A percentile compares a stretch with the other conserved stretches of the same genome.
phyloP scores from a whole-genome alignment of 2,329 filamentous ascomycete genomes.

The Diaporthe caulivora region DNA sequence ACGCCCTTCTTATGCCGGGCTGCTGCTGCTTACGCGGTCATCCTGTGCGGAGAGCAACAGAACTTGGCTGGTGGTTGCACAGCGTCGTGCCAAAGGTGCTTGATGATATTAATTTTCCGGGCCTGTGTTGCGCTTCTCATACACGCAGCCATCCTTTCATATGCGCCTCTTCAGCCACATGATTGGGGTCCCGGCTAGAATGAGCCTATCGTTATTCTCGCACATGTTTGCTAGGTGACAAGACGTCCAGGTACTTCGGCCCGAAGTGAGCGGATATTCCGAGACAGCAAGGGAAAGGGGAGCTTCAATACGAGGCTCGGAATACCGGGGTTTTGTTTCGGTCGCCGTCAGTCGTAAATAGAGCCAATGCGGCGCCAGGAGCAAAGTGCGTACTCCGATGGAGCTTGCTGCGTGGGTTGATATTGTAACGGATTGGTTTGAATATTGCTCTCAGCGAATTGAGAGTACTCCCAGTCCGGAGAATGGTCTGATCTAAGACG shows the following conservation, averaged over 20 bases:
- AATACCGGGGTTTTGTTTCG: not conserved
- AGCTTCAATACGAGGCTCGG: no score
- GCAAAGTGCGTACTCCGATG: no score
- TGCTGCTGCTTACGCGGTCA: not conserved
- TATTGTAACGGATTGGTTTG: not conserved
- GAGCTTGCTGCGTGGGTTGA: not conserved
- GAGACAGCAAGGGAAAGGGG: not conserved
- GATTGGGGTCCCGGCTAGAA: not conserved
- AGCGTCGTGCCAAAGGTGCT: constrained; percentile 17
- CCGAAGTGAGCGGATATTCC: not conserved
- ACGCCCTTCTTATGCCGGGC: not conserved
- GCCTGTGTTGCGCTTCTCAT: not conserved
- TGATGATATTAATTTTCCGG: not conserved
- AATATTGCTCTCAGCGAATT: not conserved
- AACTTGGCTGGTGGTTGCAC: not conserved
- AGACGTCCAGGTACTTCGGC: not conserved
- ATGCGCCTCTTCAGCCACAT: not conserved
- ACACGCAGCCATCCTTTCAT: not conserved
- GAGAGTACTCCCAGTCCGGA: not conserved
- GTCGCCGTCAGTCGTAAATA: not conserved
- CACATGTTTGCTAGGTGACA: not conserved
- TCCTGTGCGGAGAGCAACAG: not conserved
- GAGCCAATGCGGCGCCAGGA: not conserved
- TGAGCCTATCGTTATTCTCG: not conserved
- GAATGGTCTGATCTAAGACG: not conserved